phyloP scores from a whole-genome alignment of 495 filamentous ascomycete genomes.

The Tuber magnatum region DNA sequence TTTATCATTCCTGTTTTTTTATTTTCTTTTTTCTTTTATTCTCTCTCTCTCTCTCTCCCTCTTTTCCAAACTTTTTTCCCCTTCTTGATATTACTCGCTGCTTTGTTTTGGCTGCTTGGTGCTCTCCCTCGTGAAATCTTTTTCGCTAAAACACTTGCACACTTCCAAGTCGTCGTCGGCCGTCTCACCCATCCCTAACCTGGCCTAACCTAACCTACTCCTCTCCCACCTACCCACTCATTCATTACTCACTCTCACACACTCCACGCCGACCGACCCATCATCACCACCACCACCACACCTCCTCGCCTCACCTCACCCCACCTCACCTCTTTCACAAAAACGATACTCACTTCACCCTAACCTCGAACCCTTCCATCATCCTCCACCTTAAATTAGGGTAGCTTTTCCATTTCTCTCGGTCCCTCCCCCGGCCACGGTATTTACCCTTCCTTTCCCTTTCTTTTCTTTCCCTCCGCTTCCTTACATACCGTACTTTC shows the following conservation, averaged over 20 bases:
- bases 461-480: too few relatives aligned
- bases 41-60: background rate
- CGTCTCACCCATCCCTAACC: constrained; percentile 2
- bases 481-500: background rate
- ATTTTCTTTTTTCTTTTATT: background rate
- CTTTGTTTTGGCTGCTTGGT: background rate
- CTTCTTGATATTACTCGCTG: background rate
- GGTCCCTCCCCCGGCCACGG: background rate
- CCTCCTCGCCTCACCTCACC: background rate
- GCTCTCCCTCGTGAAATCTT: background rate
- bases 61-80: background rate
- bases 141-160: background rate
- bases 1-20: background rate
- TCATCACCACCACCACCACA: background rate
- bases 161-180: background rate
- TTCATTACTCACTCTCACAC: background rate
- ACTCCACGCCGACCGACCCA: background rate
- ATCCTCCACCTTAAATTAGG: background rate
- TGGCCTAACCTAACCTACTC: background rate
- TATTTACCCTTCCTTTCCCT: background rate
- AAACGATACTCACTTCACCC: background rate
- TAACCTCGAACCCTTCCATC: background rate
- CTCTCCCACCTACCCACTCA: background rate
- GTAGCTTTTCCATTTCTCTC: background rate
- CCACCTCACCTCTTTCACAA: background rate